Base-by-base conservation (phyloP, 768 basidiomycete species). In the Termitomyces sp. region DNA sequence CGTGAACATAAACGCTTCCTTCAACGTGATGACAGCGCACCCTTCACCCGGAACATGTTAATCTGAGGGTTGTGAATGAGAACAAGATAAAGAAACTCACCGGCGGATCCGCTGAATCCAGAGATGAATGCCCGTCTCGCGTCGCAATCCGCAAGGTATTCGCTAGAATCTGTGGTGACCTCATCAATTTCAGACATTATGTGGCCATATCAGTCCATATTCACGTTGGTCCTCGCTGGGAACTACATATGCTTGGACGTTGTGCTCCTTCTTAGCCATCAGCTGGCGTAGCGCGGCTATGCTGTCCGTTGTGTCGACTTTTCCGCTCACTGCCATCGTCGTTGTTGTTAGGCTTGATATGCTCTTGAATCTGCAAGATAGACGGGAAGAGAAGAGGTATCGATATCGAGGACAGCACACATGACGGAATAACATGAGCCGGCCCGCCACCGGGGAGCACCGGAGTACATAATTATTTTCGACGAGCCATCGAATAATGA, bases 51-150 rank as follows among this genome's bases (percentile, higher is more conserved):
- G 1, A 31, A 38, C 35, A 3, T 33, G 3, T 44, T 21, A 5
- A n/a, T 38, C 3, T 12, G 31, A 38, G 4, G 23, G 10, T 17
- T 31, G 5, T 7, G 31, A 31, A 4, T 19, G 42, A 48, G 56
- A 31, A 53, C 12, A 21, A 3, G 1, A 7, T 28, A 11, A 47
- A 52, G 37, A 37, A 26, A 33, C 74, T 63, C 60, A 84, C 94
- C 94, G 65, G 96, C 95, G 40, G 93, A 96, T 26, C 97, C 97
- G 56, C 82, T 91, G 74, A 98, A 99, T 11, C 91, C 91, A 33
- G 92, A 94, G 61, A 99, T 91, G 73, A 83, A 98, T 0, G 82
- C 89, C 26, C 96, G 80, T 55, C 94, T 78, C 56, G 87, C 77
- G 73, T 98, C 94, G 60, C 88, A 92, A 33, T 81, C 77, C 9